Base-by-base conservation (phyloP, 2,329 filamentous ascomycete species). In the Penicillium aurantiogriseum region DNA sequence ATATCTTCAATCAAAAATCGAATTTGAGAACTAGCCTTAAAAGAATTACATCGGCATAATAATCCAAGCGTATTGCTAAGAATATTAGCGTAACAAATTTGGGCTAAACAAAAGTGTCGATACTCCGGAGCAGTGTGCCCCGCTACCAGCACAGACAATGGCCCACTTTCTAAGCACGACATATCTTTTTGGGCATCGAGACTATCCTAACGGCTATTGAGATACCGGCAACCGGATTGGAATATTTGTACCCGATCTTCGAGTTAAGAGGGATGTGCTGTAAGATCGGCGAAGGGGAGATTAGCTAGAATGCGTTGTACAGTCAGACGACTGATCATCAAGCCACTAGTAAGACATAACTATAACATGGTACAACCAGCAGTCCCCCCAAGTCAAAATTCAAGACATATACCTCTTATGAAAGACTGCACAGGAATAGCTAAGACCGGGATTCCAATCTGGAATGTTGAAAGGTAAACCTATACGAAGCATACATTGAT, bases 171-270 rank as follows among this genome's bases (percentile, higher is more conserved):
- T n/a, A 45, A 33, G 43, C 36, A 35, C 44, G 35, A 36, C 19
- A 49, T 44, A 11, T 25, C 15, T 35, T 13, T 48, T 50, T 38
- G 45, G 49, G 49, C n/a, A 51, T 35, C 19, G 27, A 31, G 56
- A 57, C 25, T 56, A 56, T 58, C 33, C 21, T 48, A 40, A 42
- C 57, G 54, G 61, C 61, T 58, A 58, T 60, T 54, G 59, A 60
- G 7, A 19, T 29, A 27, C 5, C 5, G 5, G 29, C 7, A 21
- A 31, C 43, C 19, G 4, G 1, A 31, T 23, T 35, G 15, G 33
- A 17, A 21, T 15, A 6, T 25, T 40, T 11, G 35, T 44, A 29
- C 23, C 44, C 33, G 25, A 51, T 35, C 8, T 29, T 49, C 44
- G 33, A 27, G 40, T 31, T 9, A 17, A 11, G 23, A 8, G 19